A percentile compares a stretch with the other conserved stretches of the same genome.
These are phyloP conservation scores for Penicillium waksmanii DNA, from an alignment of 495 filamentous ascomycete species.

Conservation along the genomic window DNA sequence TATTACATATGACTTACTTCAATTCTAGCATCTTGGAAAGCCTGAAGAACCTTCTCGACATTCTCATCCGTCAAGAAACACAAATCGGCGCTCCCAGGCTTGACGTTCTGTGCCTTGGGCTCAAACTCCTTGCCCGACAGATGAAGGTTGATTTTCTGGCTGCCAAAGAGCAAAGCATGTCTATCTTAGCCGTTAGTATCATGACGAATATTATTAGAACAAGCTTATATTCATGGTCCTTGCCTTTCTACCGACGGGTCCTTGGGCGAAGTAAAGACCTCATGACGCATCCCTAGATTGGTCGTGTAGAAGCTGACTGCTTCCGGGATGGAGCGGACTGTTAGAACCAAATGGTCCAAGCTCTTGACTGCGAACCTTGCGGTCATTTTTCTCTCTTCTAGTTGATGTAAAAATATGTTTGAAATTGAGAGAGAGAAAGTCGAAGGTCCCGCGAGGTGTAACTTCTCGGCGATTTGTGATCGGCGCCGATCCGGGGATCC, in stretches of 20 bases:
- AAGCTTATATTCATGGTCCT: background rate
- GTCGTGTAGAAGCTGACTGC: slow-evolving; percentile 53
- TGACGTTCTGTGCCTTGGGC: slow-evolving; percentile 52
- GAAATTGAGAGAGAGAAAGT: background rate
- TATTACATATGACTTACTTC: slow-evolving; percentile 28
- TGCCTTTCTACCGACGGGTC: slow-evolving; percentile 35
- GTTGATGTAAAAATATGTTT: background rate
- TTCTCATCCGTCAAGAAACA: slow-evolving; percentile 54
- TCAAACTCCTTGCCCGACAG: slow-evolving; percentile 56
- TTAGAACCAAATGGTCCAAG: slow-evolving; percentile 58
- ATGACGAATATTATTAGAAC: background rate
- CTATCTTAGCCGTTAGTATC: slow-evolving; percentile 27
- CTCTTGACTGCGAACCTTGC: slow-evolving; percentile 39
- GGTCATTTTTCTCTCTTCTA: slow-evolving; percentile 17
- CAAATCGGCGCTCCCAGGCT: slow-evolving; percentile 55
- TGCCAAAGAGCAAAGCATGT: slow-evolving; percentile 54
- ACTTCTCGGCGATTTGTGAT: background rate
- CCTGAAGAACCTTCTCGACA: slow-evolving; percentile 41
- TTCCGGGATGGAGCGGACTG: slow-evolving; percentile 47
- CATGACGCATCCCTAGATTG: slow-evolving; percentile 53
- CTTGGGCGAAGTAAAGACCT: slow-evolving; percentile 43
- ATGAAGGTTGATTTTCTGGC: slow-evolving; percentile 61
- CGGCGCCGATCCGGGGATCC: slow-evolving; percentile 2
- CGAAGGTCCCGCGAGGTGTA: background rate
- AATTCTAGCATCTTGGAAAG: slow-evolving; percentile 39